Evolutionary conservation across 768 basidiomycete species (phyloP).

Genomic region (Leccinum subgranulosum): DNA sequence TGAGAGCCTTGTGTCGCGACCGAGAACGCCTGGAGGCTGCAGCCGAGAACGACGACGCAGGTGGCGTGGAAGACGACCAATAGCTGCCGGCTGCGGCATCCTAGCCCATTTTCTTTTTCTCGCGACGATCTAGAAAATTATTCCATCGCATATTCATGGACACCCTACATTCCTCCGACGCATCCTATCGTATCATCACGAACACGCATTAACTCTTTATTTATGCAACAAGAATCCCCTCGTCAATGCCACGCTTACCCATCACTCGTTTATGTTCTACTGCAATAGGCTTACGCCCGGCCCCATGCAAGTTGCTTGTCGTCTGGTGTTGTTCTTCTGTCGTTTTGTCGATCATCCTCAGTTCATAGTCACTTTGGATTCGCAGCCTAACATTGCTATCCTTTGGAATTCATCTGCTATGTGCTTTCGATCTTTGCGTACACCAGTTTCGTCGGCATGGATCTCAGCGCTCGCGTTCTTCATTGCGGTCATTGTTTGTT

Average conservation of each 20-base stretch:
- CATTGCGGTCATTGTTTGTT: conserved; percentile 9
- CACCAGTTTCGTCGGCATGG: conserved; percentile 13
- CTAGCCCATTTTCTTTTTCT: not conserved
- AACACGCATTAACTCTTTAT: conserved; percentile 27
- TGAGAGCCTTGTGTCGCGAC: conserved; percentile 22
- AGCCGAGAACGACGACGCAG: conserved; percentile 14
- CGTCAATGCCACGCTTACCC: conserved; percentile 15
- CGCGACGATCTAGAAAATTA: conserved; percentile 21
- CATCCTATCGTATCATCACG: conserved; percentile 23
- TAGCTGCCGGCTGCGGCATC: conserved; percentile 1
- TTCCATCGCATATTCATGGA: conserved; percentile 26
- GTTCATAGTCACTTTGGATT: not conserved
- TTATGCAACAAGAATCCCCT: conserved; percentile 23
- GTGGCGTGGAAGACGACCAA: conserved; percentile 3
- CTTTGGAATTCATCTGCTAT: conserved; percentile 17
- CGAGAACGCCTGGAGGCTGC: conserved; percentile 13
- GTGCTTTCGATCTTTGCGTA: conserved; percentile 28
- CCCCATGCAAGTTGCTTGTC: conserved; percentile 4
- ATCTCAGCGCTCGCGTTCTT: conserved; percentile 16
- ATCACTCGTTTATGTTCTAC: conserved; percentile 23
- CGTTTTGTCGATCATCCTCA: conserved; percentile 21
- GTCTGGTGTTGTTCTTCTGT: conserved; percentile 7
- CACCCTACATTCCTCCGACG: conserved; percentile 22
- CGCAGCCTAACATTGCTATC: conserved; percentile 18
- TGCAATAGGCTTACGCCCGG: conserved; percentile 8